These are phyloP conservation scores for Solanum hybrid DNA, from an alignment of 305 asterid species.

Conservation along the genomic window DNA sequence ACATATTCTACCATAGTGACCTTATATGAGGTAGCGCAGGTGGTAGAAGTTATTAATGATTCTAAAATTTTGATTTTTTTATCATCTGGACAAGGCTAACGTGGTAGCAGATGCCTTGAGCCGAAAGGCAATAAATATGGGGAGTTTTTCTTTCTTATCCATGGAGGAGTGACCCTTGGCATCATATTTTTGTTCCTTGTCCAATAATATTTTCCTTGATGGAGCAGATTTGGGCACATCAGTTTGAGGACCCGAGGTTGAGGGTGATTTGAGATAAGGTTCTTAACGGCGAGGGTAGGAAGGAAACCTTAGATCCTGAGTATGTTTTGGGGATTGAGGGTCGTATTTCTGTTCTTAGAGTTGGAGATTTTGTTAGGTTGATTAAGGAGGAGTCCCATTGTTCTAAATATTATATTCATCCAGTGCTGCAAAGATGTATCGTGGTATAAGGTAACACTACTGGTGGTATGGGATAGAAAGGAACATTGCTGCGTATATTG, in stretches of 20 bases:
- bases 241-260: neutral
- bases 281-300: neutral
- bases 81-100: neutral
- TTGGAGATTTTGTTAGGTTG: neutral
- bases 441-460: neutral
- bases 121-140: neutral
- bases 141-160: neutral
- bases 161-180: neutral
- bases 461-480: neutral
- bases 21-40: neutral
- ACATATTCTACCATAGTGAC: neutral
- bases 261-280: neutral
- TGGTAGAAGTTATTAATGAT: neutral
- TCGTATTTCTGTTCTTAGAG: neutral
- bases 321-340: neutral
- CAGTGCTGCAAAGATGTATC: neutral
- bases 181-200: neutral
- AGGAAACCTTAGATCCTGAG: neutral
- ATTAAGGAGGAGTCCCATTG: neutral
- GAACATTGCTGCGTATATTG: neutral
- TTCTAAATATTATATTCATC: too few relatives aligned
- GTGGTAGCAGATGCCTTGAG: neutral
- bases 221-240: neutral
- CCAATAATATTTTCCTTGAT: neutral
- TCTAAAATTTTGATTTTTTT: neutral